Percentiles rank a stretch among this genome's conserved stretches.
These are phyloP conservation scores for Colletotrichum sp. DNA, from an alignment of 2,329 filamentous ascomycete species.

Conservation along the genomic window DNA sequence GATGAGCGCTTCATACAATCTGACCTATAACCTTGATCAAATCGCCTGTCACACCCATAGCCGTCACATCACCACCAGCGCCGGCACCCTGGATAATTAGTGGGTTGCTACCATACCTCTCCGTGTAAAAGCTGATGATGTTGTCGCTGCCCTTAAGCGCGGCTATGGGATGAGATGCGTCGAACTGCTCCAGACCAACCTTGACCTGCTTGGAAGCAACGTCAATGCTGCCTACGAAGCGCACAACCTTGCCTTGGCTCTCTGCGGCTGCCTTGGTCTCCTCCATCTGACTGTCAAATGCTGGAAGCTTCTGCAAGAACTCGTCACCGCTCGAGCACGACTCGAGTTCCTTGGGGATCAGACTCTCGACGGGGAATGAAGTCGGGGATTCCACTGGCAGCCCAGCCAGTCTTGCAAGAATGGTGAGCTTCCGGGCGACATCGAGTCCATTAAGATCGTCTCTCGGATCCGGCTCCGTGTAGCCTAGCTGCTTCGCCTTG, in stretches of 20 bases:
- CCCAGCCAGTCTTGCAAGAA: conserved; percentile 85
- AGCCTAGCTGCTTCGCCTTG: conserved; percentile 91
- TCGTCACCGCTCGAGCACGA: conserved; percentile 78
- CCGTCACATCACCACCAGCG: conserved; percentile 93
- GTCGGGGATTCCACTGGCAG: conserved; percentile 83
- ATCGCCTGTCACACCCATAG: conserved; percentile 96
- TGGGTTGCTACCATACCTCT: conserved; percentile 89
- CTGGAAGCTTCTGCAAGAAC: conserved; percentile 80
- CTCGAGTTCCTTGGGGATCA: conserved; percentile 90
- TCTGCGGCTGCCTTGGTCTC: conserved; percentile 84
- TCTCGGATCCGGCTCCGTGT: conserved; percentile 86
- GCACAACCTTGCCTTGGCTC: conserved; percentile 86
- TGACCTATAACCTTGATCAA: conserved; percentile 85
- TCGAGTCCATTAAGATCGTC: conserved; percentile 89
- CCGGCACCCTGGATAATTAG: conserved; percentile 94
- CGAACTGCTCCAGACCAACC: conserved; percentile 90
- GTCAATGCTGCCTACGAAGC: conserved; percentile 94
- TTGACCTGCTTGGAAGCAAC: conserved; percentile 81
- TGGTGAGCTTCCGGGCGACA: conserved; percentile 95
- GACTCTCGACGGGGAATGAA: conserved; percentile 89
- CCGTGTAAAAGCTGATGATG: conserved; percentile 98
- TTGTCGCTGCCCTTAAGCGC: conserved; percentile 97
- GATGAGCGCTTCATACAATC: conserved; percentile 51
- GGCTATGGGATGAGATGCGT: conserved; percentile 88
- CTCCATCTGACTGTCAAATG: conserved; percentile 91